These are phyloP conservation scores for Cystoisospora suis DNA, from an alignment of 169 alveolate genomes.

Conservation along the genomic window DNA sequence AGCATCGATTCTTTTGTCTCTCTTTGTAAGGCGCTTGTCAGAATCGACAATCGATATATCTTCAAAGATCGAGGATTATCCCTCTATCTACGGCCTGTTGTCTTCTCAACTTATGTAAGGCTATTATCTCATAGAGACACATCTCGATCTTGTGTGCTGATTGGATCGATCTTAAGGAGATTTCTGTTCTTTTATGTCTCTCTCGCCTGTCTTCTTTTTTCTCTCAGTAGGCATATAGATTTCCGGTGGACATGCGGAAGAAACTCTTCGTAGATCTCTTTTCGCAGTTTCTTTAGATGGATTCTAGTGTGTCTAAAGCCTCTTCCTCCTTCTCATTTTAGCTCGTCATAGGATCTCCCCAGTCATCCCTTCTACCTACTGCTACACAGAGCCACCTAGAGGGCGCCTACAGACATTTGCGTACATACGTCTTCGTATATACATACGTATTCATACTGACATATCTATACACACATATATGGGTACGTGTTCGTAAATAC, in stretches of 20 bases:
- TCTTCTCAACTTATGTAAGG: slow-evolving; percentile 44
- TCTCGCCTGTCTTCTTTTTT: too few relatives aligned
- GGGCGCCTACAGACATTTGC: background rate
- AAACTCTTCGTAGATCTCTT: too few relatives aligned
- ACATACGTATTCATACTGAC: background rate
- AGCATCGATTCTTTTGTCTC: background rate
- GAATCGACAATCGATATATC: slow-evolving; percentile 4
- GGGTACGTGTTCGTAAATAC: background rate
- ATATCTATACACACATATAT: background rate
- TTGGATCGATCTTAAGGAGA: too few relatives aligned
- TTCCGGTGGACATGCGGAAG: too few relatives aligned
- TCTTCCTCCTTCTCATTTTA: too few relatives aligned
- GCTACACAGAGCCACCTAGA: background rate
- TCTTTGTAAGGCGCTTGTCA: background rate
- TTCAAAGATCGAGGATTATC: background rate
- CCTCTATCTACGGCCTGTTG: slow-evolving; percentile 11
- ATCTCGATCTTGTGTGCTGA: too few relatives aligned
- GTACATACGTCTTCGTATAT: background rate
- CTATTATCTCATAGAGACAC: background rate
- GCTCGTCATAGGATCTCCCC: too few relatives aligned
- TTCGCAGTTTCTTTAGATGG: too few relatives aligned
- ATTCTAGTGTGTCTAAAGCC: too few relatives aligned
- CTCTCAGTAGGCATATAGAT: too few relatives aligned
- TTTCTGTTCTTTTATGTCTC: too few relatives aligned
- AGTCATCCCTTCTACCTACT: background rate